These are phyloP conservation scores for Trichosporon inkin DNA, from an alignment of 1,284 basidiomycete genomes.

Conservation along the genomic window DNA sequence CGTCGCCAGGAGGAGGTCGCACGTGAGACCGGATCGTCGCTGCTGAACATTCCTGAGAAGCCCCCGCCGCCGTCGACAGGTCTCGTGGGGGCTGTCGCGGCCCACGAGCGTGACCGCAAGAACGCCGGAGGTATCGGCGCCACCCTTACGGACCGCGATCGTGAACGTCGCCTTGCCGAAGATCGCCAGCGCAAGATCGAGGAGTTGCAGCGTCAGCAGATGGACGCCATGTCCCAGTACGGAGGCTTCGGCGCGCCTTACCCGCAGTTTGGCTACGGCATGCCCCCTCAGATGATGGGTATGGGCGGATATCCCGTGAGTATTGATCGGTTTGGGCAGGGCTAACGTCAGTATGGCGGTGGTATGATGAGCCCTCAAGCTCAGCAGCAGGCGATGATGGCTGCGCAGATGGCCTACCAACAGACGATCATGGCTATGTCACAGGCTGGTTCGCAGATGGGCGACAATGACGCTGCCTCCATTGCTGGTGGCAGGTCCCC, in stretches of 20 bases:
- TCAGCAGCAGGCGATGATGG: conserved; percentile 77
- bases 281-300: conserved; percentile 32
- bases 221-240: conserved; percentile 54
- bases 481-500: conserved; percentile 22
- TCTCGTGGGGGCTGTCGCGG: conserved; percentile 89
- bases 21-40: conserved; percentile 77
- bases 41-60: conserved; percentile 90
- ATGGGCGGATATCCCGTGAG: background rate
- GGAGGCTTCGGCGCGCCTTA: conserved; percentile 17
- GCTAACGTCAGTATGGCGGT: conserved; percentile 17
- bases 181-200: conserved; percentile 88
- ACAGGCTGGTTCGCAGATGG: conserved; percentile 67
- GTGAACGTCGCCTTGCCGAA: conserved; percentile 82
- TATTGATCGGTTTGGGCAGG: background rate
- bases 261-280: conserved; percentile 44
- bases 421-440: conserved; percentile 82
- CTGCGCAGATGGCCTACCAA: conserved; percentile 79
- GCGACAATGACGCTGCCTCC: conserved; percentile 42
- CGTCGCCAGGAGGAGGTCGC: conserved; percentile 91
- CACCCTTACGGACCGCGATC: conserved; percentile 86
- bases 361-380: conserved; percentile 44
- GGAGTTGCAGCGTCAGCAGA: conserved; percentile 79
- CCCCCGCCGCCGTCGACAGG: conserved; percentile 94
- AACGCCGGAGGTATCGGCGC: conserved; percentile 92
- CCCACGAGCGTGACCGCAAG: conserved; percentile 89